phyloP scores from a whole-genome alignment of 2,329 filamentous ascomycete species.

The Drechmeria coniospora region DNA sequence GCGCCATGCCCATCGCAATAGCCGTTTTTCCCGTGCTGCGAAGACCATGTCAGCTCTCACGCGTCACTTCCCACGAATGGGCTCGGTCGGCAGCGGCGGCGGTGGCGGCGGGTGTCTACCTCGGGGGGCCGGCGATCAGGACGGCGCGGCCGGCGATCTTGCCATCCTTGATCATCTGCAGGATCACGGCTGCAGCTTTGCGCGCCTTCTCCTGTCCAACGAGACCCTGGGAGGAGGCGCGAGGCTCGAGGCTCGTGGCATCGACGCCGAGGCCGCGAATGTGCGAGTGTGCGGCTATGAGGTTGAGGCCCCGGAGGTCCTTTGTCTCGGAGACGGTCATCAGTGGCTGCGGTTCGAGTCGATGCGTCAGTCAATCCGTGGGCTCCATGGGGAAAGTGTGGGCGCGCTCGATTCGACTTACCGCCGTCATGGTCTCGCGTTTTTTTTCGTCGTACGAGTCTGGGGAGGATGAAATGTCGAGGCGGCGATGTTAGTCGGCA shows the following conservation, averaged over 20 bases:
- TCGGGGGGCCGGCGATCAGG: conserved; percentile 86
- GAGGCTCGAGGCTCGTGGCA: conserved; percentile 75
- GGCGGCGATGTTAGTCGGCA: neutral
- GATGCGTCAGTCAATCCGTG: neutral
- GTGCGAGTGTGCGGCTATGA: conserved; percentile 96
- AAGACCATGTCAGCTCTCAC: conserved; percentile 7
- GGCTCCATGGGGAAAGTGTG: neutral
- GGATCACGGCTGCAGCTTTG: conserved; percentile 87
- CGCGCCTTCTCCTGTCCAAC: conserved; percentile 94
- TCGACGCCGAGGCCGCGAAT: conserved; percentile 93
- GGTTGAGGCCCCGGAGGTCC: conserved; percentile 89
- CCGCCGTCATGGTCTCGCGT: conserved; percentile 32
- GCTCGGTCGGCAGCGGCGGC: neutral
- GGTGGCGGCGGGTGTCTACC: conserved; percentile 24
- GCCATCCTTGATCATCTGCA: conserved; percentile 98
- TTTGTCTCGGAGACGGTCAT: conserved; percentile 85
- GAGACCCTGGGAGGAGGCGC: conserved; percentile 73
- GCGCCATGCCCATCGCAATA: conserved; percentile 97
- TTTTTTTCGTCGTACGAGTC: conserved; percentile 1
- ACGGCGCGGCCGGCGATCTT: conserved; percentile 95
- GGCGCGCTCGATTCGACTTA: conserved; percentile 17
- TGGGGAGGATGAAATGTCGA: conserved; percentile 1
- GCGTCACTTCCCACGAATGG: neutral
- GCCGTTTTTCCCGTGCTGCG: conserved; percentile 89
- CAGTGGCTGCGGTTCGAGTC: conserved; percentile 28